Conservation (phyloP, 2,329 filamentous ascomycete species). For the Verticillium nonalfalfae region DNA sequence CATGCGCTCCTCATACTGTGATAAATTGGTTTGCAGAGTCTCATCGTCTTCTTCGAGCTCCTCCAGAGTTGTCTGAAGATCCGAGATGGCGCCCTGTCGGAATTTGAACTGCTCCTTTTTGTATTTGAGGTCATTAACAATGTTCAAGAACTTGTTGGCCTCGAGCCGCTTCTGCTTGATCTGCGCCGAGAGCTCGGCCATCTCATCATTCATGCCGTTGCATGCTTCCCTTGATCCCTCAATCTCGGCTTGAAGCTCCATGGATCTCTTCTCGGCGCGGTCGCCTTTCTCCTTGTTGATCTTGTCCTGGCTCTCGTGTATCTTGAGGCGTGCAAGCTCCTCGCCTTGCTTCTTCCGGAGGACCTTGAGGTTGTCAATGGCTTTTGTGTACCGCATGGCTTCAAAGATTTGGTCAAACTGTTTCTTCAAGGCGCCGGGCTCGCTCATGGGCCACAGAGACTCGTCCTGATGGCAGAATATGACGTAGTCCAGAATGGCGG, state of each 20-base stretch:
- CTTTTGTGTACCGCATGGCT: conserved; percentile 93
- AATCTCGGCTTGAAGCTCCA: conserved; percentile 60
- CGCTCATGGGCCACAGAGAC: conserved; percentile 92
- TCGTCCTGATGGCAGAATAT: conserved; percentile 99
- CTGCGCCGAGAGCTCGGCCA: conserved; percentile 50
- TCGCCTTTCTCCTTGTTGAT: conserved; percentile 80
- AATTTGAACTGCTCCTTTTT: conserved; percentile 70
- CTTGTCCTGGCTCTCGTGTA: conserved; percentile 72
- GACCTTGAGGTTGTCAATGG: conserved; percentile 88
- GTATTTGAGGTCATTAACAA: conserved; percentile 68
- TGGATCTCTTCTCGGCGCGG: conserved; percentile 58
- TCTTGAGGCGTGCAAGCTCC: conserved; percentile 65
- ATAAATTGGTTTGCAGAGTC: conserved; percentile 63
- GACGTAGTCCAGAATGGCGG: conserved; percentile 84
- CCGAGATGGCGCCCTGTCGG: conserved; percentile 63
- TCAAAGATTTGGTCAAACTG: conserved; percentile 98
- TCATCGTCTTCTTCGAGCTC: conserved; percentile 75
- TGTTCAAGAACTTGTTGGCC: conserved; percentile 65
- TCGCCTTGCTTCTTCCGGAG: conserved; percentile 78
- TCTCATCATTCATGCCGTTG: conserved; percentile 51
- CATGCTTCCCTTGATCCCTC: conserved; percentile 53
- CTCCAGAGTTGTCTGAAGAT: conserved; percentile 65
- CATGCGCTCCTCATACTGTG: conserved; percentile 73
- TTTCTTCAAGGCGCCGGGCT: conserved; percentile 80
- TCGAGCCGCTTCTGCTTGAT: conserved; percentile 64